Conservation (phyloP, 352 stramenopile genomes). For the Phytophthora pini region DNA sequence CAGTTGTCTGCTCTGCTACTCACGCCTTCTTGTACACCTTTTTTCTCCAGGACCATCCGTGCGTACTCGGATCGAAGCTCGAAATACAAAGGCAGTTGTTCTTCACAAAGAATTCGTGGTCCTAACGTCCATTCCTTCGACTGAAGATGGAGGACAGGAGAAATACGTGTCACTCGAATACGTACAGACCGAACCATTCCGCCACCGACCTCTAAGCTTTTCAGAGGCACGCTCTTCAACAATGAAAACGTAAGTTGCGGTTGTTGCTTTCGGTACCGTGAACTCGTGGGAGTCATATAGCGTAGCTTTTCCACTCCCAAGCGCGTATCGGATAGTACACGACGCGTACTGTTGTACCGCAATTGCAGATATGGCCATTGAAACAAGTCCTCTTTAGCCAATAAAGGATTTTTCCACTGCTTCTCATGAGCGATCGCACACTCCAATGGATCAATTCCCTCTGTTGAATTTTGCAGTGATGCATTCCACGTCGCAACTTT, state of each 20-base stretch:
- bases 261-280: conserved; percentile 19
- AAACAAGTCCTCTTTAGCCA: conserved; percentile 54
- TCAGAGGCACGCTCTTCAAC: conserved; percentile 71
- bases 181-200: conserved; percentile 71
- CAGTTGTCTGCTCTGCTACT: conserved; percentile 16
- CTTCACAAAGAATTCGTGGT: conserved; percentile 70
- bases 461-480: conserved; percentile 60
- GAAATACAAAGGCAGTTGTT: conserved; percentile 60
- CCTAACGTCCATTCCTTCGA: conserved; percentile 66
- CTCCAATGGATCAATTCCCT: conserved; percentile 75
- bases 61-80: conserved; percentile 49
- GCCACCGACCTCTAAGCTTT: conserved; percentile 62
- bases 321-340: conserved; percentile 44
- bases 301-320: conserved; percentile 58
- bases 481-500: conserved; percentile 81
- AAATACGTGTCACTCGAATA: conserved; percentile 56
- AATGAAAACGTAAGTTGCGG: conserved; percentile 50
- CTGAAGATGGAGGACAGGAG: conserved; percentile 69
- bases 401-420: conserved; percentile 54
- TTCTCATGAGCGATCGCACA: conserved; percentile 49
- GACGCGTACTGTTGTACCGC: conserved; percentile 73
- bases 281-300: conserved; percentile 11
- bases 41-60: conserved; percentile 22
- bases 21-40: conserved; percentile 15
- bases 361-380: conserved; percentile 70